Evolutionary conservation across 2,329 filamentous ascomycete species (phyloP).

Genomic region (Penicillium hesseltinei): DNA sequence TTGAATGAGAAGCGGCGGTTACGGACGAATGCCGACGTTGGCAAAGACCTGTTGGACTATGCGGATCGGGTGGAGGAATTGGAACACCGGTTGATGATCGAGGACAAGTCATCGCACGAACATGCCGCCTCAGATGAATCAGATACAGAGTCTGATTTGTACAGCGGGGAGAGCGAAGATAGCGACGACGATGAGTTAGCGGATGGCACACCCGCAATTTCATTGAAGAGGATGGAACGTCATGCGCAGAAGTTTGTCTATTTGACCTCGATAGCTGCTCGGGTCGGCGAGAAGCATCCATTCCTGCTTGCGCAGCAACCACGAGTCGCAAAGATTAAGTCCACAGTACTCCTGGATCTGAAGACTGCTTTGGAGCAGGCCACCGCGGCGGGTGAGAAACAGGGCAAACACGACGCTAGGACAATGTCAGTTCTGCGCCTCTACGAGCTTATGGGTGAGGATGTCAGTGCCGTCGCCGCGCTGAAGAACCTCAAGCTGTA

Average conservation of each 20-base stretch:
- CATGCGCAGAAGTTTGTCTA: conserved; percentile 60
- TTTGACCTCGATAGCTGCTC: conserved; percentile 51
- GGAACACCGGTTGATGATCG: conserved; percentile 68
- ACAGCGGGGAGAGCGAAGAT: conserved; percentile 35
- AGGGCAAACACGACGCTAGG: conserved; percentile 36
- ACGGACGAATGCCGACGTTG: conserved; percentile 61
- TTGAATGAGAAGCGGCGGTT: conserved; percentile 67
- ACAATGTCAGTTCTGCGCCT: conserved; percentile 58
- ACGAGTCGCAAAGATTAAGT: conserved; percentile 57
- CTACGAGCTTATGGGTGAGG: conserved; percentile 62
- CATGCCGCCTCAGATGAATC: conserved; percentile 18
- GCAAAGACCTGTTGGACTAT: conserved; percentile 49
- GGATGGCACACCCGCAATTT: conserved; percentile 38
- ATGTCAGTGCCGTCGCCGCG: conserved; percentile 57
- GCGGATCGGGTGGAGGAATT: conserved; percentile 56
- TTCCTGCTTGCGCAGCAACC: conserved; percentile 60
- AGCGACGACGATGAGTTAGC: conserved; percentile 43
- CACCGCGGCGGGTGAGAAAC: conserved; percentile 37
- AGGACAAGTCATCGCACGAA: conserved; percentile 31
- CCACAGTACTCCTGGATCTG: conserved; percentile 64
- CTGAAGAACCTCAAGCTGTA: conserved; percentile 48
- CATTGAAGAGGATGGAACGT: conserved; percentile 50
- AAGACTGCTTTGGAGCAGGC: conserved; percentile 61
- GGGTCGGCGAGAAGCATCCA: conserved; percentile 58
- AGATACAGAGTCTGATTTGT: conserved; percentile 37